A percentile compares a stretch with the other conserved stretches of the same genome.
Evolutionary conservation across 768 basidiomycete genomes (phyloP).

Genomic region (Tylopilus intermedius): DNA sequence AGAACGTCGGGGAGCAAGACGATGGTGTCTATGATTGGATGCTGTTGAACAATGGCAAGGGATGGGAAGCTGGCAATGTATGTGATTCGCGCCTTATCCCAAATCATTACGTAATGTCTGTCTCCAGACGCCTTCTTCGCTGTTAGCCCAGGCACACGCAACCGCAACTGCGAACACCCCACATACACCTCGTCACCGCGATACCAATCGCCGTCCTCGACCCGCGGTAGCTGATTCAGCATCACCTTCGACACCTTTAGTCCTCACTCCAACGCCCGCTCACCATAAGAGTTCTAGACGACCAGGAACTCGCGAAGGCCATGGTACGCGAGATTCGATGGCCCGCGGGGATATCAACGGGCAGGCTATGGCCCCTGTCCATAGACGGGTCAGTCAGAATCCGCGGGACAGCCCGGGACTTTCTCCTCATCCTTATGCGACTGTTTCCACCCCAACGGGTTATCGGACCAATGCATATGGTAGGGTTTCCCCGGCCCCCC

Average conservation of each 20-base stretch:
- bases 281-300: conserved; percentile 58
- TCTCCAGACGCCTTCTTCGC: conserved; percentile 39
- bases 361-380: conserved; percentile 62
- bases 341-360: conserved; percentile 48
- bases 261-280: conserved; percentile 60
- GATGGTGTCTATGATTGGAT: conserved; percentile 97
- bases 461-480: conserved; percentile 55
- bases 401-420: conserved; percentile 46
- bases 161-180: conserved; percentile 52
- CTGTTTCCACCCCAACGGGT: conserved; percentile 52
- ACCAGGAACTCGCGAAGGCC: conserved; percentile 42
- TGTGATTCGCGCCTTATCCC: conserved; percentile 28
- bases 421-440: conserved; percentile 68
- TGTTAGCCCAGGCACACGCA: conserved; percentile 49
- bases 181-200: conserved; percentile 49
- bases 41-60: conserved; percentile 88
- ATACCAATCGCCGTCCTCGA: conserved; percentile 46
- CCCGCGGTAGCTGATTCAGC: conserved; percentile 53
- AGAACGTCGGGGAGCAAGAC: conserved; percentile 81
- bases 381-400: conserved; percentile 65
- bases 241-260: conserved; percentile 52
- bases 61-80: conserved; percentile 89
- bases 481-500: conserved; percentile 46
- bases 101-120: conserved; percentile 1
- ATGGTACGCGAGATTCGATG: conserved; percentile 45